Evolutionary conservation across 352 stramenopile species (phyloP).

Genomic region (Phytophthora agathidicida): DNA sequence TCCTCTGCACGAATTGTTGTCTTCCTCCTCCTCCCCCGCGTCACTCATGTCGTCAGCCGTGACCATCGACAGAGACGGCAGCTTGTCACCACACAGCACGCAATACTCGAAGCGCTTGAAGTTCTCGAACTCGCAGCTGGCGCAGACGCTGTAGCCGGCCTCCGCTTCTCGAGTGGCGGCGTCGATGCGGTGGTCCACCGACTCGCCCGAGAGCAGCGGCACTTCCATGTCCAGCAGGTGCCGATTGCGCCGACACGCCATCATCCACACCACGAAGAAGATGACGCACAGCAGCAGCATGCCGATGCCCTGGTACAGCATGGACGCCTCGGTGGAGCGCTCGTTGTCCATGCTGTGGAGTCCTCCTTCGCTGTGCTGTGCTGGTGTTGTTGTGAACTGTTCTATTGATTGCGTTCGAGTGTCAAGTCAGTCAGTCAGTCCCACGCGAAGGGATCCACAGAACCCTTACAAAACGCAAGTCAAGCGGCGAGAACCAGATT

Average conservation of each 20-base stretch:
- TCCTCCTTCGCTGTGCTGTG: too few species aligned
- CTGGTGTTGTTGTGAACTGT: not conserved
- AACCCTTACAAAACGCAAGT: too few species aligned
- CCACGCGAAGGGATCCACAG: constrained; percentile 6
- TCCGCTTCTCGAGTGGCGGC: constrained; percentile 66
- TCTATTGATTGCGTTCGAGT: too few species aligned
- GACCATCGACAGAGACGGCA: constrained; percentile 28
- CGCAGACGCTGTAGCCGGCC: constrained; percentile 51
- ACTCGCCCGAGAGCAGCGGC: constrained; percentile 61
- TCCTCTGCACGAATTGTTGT: constrained; percentile 13
- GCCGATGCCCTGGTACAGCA: constrained; percentile 66
- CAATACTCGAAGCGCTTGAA: constrained; percentile 74
- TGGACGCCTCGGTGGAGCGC: constrained; percentile 36
- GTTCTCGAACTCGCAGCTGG: constrained; percentile 74
- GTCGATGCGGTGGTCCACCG: constrained; percentile 69
- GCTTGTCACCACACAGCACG: constrained; percentile 65
- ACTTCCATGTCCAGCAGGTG: constrained; percentile 52
- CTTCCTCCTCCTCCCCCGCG: constrained; percentile 22
- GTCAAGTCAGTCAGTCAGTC: constrained; percentile 21
- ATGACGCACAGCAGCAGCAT: constrained; percentile 60
- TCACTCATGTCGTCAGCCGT: constrained; percentile 34
- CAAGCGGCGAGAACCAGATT: too few species aligned
- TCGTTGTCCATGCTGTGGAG: constrained; percentile 32
- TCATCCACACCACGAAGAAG: constrained; percentile 60
- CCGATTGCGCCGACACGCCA: constrained; percentile 48